These are phyloP conservation scores for Eutrema yunnanense DNA, from an alignment of 345 rosid species.

Conservation along the genomic window DNA sequence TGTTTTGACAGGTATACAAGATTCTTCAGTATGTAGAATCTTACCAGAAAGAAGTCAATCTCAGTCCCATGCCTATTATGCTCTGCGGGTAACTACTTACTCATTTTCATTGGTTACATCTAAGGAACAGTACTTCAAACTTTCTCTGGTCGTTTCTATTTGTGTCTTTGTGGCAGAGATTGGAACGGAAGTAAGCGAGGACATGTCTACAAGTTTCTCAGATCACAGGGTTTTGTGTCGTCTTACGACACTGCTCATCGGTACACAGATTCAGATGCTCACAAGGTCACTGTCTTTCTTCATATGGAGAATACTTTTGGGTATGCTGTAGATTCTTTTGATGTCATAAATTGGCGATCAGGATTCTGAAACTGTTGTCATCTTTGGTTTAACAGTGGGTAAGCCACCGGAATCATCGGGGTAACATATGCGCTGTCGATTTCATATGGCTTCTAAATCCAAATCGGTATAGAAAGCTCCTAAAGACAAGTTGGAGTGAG, in stretches of 20 bases:
- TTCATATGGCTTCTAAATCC: constrained; percentile 99
- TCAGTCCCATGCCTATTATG: constrained; percentile 60
- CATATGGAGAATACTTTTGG: constrained; percentile 29
- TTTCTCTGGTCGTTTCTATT: neutral
- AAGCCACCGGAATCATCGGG: constrained; percentile 93
- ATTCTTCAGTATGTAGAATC: constrained; percentile 77
- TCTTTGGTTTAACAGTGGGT: constrained; percentile 61
- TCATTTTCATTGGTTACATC: neutral
- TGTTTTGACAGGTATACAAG: constrained; percentile 57
- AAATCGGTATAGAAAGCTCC: constrained; percentile 55
- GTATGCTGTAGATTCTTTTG: constrained; percentile 27
- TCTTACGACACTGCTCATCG: constrained; percentile 95
- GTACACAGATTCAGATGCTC: constrained; percentile 96
- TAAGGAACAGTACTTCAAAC: neutral
- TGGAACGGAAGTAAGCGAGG: constrained; percentile 99
- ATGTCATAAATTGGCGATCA: neutral
- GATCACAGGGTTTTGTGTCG: constrained; percentile 92
- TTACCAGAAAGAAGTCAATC: constrained; percentile 70
- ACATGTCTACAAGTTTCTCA: constrained; percentile 85
- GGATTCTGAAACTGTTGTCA: constrained; percentile 4
- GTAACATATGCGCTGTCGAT: constrained; percentile 93
- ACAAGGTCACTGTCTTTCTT: constrained; percentile 54
- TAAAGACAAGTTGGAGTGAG: constrained; percentile 87
- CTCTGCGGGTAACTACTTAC: constrained; percentile 67
- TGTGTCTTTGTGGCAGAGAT: constrained; percentile 45